These are phyloP conservation scores for Talaromyces proteolyticus DNA, from an alignment of 495 filamentous ascomycete species.

Conservation along the genomic window DNA sequence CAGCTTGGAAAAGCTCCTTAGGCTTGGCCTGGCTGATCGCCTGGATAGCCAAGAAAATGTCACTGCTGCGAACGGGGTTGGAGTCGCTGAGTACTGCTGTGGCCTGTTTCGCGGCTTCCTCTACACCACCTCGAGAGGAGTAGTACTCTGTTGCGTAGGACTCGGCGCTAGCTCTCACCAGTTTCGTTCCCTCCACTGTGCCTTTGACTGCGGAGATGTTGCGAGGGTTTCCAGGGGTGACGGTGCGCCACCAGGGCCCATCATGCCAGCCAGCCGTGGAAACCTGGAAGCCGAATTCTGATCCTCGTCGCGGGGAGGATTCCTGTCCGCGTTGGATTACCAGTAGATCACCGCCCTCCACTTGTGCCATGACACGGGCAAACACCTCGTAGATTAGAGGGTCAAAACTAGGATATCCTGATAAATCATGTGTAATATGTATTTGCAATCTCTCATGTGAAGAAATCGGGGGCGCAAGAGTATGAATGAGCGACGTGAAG, in stretches of 20 bases:
- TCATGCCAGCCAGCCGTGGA: constrained; percentile 73
- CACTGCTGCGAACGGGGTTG: constrained; percentile 85
- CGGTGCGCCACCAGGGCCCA: constrained; percentile 91
- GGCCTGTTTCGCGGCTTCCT: constrained; percentile 70
- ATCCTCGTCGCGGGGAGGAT: constrained; percentile 61
- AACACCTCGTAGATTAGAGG: constrained; percentile 91
- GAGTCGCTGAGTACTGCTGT: constrained; percentile 67
- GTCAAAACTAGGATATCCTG: constrained; percentile 90
- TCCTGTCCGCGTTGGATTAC: constrained; percentile 92
- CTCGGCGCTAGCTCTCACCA: constrained; percentile 82
- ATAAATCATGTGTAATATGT: constrained; percentile 92
- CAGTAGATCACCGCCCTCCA: constrained; percentile 95
- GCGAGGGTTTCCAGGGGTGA: constrained; percentile 53
- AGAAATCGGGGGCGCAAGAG: constrained; percentile 91
- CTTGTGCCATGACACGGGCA: constrained; percentile 94
- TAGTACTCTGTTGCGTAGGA: constrained; percentile 81
- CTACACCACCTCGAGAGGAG: constrained; percentile 67
- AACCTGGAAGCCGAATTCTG: constrained; percentile 43
- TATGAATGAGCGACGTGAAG: constrained; percentile 90
- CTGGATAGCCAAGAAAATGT: constrained; percentile 93
- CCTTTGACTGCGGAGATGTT: constrained; percentile 78
- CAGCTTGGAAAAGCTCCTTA: constrained; percentile 61
- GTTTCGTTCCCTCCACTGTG: constrained; percentile 79
- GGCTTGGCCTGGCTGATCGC: constrained; percentile 62
- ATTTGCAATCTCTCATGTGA: constrained; percentile 97